These are phyloP conservation scores for Syzygium aqueum DNA, from an alignment of 345 rosid genomes.

Conservation along the genomic window DNA sequence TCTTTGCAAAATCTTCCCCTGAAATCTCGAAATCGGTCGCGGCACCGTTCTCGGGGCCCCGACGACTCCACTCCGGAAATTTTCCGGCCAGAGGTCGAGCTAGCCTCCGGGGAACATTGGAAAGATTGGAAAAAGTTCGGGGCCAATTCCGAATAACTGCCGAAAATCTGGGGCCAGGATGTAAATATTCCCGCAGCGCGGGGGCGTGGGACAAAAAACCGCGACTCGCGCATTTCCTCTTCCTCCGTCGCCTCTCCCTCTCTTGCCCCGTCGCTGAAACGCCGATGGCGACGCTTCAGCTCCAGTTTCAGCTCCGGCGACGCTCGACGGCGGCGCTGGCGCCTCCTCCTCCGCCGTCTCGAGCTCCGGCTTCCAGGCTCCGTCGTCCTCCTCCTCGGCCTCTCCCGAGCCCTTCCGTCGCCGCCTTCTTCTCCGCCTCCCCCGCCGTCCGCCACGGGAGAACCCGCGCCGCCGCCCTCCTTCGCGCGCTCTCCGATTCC, in stretches of 20 bases:
- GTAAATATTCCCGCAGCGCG: neutral
- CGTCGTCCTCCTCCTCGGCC: neutral
- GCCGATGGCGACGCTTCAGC: neutral
- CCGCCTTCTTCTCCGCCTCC: neutral
- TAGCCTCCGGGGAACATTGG: neutral
- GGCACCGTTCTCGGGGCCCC: too few relatives aligned
- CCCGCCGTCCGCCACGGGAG: neutral
- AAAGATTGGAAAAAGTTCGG: neutral
- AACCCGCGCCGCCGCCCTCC: neutral
- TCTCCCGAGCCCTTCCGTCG: neutral
- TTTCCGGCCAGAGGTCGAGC: neutral
- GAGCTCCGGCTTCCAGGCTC: neutral
- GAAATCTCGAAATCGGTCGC: fast-evolving
- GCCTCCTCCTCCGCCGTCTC: neutral
- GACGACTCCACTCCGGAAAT: neutral
- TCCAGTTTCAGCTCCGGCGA: neutral
- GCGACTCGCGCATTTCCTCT: neutral
- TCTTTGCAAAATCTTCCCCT: neutral
- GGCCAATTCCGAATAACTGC: neutral
- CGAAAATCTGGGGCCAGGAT: neutral
- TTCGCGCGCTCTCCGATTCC: neutral
- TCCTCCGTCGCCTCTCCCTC: neutral
- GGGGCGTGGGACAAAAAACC: neutral
- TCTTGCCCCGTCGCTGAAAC: neutral
- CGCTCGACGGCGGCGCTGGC: neutral